Evolutionary conservation across 441 rosid species (phyloP).

Genomic region (Populus hybrid): DNA sequence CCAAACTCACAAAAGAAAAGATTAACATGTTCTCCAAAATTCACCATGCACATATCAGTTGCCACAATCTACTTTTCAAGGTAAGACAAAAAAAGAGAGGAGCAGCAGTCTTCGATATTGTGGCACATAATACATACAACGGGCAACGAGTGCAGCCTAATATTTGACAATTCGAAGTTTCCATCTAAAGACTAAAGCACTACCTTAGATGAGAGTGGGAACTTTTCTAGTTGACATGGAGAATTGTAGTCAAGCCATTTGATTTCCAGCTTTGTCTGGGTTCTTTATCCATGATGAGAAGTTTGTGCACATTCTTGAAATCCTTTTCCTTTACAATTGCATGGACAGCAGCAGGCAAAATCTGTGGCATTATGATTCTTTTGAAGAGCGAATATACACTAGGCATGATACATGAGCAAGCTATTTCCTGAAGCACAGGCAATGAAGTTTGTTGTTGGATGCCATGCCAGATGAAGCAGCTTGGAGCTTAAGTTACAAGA

Average conservation of each 20-base stretch:
- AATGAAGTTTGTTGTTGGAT: conserved; percentile 47
- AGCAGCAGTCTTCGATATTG: neutral
- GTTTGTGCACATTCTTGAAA: neutral
- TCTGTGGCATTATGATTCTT: conserved; percentile 6
- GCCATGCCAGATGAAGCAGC: conserved; percentile 65
- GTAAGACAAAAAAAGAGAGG: neutral
- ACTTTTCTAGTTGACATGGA: neutral
- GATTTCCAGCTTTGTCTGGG: neutral
- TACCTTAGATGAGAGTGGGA: neutral
- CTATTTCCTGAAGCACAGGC: conserved; percentile 69
- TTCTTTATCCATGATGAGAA: neutral
- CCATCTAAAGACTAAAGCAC: neutral
- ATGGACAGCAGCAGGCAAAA: neutral
- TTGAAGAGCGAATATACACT: conserved; percentile 12
- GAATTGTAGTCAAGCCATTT: neutral
- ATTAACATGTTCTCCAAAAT: no score
- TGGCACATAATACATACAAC: neutral
- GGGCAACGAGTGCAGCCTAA: neutral
- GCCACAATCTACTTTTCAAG: neutral
- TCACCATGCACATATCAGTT: neutral
- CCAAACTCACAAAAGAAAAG: no score
- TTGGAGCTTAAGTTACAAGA: conserved; percentile 40
- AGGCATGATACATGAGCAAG: conserved; percentile 57
- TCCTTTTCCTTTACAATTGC: neutral
- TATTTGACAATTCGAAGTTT: neutral